phyloP scores from a whole-genome alignment of 495 filamentous ascomycete genomes.

The Peziza echinospora region DNA sequence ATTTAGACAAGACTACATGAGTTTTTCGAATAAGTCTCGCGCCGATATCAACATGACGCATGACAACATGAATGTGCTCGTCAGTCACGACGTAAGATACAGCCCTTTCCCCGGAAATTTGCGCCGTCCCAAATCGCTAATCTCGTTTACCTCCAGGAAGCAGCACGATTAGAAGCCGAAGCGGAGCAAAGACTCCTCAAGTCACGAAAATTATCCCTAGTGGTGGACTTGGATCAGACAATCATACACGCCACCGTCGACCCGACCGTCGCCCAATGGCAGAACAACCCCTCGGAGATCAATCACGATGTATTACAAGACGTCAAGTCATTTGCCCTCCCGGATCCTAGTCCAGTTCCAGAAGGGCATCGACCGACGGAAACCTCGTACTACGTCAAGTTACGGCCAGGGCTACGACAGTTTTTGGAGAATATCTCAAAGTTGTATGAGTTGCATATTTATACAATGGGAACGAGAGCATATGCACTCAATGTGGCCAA shows the following conservation, averaged over 20 bases:
- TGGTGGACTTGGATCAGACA: conserved; percentile 94
- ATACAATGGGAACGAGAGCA: conserved; percentile 93
- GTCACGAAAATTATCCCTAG: conserved; percentile 63
- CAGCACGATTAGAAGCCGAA: conserved; percentile 60
- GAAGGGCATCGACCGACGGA: conserved; percentile 40
- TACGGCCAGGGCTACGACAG: conserved; percentile 70
- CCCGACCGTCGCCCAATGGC: conserved; percentile 89
- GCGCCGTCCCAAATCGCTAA: neutral
- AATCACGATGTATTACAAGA: conserved; percentile 82
- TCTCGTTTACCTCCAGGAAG: too few relatives aligned
- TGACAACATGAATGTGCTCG: conserved; percentile 56
- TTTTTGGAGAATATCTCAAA: conserved; percentile 63
- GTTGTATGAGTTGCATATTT: conserved; percentile 88
- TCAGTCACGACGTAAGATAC: conserved; percentile 23
- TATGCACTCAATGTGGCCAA: conserved; percentile 83
- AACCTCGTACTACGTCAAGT: conserved; percentile 94
- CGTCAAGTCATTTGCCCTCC: conserved; percentile 67
- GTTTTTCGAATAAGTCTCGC: conserved; percentile 37
- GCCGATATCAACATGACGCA: conserved; percentile 87
- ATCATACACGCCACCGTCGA: conserved; percentile 98
- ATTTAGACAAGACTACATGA: conserved; percentile 25
- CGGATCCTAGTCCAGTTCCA: neutral
- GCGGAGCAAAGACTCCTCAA: conserved; percentile 62
- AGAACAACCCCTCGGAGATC: conserved; percentile 62
- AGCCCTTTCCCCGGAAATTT: neutral